phyloP scores from a whole-genome alignment of 768 basidiomycete species.

The Obba rivulosa region DNA sequence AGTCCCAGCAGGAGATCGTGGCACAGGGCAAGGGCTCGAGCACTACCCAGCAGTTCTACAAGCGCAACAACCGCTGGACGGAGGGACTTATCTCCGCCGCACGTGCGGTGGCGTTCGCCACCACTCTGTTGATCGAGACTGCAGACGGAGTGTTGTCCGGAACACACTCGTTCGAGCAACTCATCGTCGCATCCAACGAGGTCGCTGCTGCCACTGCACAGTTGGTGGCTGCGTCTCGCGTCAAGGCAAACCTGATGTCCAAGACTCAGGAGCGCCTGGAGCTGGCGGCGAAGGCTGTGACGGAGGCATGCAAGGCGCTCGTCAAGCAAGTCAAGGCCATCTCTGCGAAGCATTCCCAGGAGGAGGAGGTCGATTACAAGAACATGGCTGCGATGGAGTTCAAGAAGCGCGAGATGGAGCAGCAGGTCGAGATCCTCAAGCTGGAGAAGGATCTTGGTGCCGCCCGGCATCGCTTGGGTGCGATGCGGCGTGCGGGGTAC shows the following conservation, averaged over 20 bases:
- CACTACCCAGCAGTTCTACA: constrained; percentile 95
- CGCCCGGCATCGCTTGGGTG: constrained; percentile 74
- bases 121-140: constrained; percentile 90
- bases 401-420: constrained; percentile 98
- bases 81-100: constrained; percentile 98
- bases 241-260: constrained; percentile 97
- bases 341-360: constrained; percentile 73
- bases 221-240: constrained; percentile 95
- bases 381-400: constrained; percentile 93
- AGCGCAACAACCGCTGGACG: constrained; percentile 99
- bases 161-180: constrained; percentile 94
- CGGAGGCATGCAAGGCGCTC: constrained; percentile 93
- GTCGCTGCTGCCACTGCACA: constrained; percentile 97
- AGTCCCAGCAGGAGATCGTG: constrained; percentile 98
- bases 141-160: constrained; percentile 97
- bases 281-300: constrained; percentile 94
- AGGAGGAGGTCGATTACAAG: constrained; percentile 81
- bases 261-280: constrained; percentile 97
- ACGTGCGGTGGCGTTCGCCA: constrained; percentile 96
- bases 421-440: constrained; percentile 96
- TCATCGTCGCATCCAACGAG: constrained; percentile 99
- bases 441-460: constrained; percentile 93
- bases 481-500: constrained; percentile 86
- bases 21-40: constrained; percentile 91
- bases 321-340: constrained; percentile 96